Evolutionary conservation across 495 filamentous ascomycete species (phyloP).

Genomic region (Penicillium fimorum): DNA sequence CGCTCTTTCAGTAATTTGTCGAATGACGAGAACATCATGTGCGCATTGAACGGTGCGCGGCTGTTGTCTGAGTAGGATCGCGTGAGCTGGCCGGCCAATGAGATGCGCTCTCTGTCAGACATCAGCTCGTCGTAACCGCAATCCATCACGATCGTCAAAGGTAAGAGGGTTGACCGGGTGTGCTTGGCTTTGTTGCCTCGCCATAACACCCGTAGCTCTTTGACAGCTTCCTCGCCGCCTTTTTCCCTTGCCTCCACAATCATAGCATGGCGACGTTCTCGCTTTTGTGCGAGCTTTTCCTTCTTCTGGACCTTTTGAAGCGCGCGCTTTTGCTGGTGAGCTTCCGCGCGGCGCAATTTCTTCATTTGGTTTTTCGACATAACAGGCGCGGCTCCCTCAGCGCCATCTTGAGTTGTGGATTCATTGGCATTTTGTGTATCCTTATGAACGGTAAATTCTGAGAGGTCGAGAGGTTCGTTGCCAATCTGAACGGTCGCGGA

Average conservation of each 20-base stretch:
- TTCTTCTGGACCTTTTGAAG: constrained; percentile 69
- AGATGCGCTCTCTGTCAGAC: constrained; percentile 76
- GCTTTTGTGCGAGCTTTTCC: constrained; percentile 65
- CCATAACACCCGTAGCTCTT: constrained; percentile 29
- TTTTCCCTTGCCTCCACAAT: constrained; percentile 32
- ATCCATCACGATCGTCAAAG: constrained; percentile 80
- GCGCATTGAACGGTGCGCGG: constrained; percentile 58
- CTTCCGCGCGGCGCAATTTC: constrained; percentile 61
- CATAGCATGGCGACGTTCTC: constrained; percentile 53
- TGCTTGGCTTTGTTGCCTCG: constrained; percentile 22
- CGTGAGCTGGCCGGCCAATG: constrained; percentile 77
- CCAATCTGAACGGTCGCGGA: constrained; percentile 5
- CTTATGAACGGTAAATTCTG: constrained; percentile 6
- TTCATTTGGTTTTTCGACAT: constrained; percentile 83
- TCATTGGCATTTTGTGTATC: constrained; percentile 3
- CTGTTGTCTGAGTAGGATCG: constrained; percentile 86
- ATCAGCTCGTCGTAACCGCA: constrained; percentile 92
- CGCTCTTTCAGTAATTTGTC: constrained; percentile 70
- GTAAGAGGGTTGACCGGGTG: constrained; percentile 52
- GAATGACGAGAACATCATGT: constrained; percentile 75
- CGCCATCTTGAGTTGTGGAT: constrained; percentile 10
- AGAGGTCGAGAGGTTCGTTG: constrained; percentile 7
- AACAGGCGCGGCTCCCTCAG: constrained; percentile 24
- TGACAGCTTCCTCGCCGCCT: constrained; percentile 29
- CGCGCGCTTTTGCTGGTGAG: constrained; percentile 66